These are phyloP conservation scores for Coemansia sp. DNA, from an alignment of 192 early-diverging fungal genomes.

Conservation along the genomic window DNA sequence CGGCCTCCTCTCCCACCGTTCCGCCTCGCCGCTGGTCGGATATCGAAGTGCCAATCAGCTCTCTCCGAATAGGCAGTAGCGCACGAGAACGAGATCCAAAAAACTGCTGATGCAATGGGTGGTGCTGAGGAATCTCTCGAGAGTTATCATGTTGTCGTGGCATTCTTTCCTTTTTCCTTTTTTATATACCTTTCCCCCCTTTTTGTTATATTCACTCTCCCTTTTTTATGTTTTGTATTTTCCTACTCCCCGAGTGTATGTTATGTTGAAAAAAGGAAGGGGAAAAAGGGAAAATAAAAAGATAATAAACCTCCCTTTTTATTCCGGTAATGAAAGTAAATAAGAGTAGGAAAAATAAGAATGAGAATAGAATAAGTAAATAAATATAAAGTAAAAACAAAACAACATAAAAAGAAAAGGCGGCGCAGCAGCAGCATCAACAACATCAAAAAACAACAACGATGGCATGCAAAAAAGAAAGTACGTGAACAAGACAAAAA, in stretches of 20 bases:
- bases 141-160: slow-evolving; percentile 4
- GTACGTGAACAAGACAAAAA: no score
- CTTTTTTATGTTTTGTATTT: background rate
- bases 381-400: no score
- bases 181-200: background rate
- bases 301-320: background rate
- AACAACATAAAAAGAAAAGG: no score
- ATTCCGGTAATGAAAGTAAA: no score
- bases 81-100: slow-evolving; percentile 22
- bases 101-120: slow-evolving; percentile 22
- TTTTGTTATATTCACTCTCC: background rate
- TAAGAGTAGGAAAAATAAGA: no score
- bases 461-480: no score
- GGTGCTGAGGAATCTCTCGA: slow-evolving; percentile 2
- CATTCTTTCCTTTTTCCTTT: background rate
- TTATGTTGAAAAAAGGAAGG: background rate
- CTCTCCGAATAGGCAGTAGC: slow-evolving; percentile 26
- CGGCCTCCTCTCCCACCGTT: background rate
- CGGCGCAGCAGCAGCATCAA: no score
- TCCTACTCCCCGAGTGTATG: background rate
- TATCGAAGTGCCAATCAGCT: slow-evolving; percentile 18
- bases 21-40: slow-evolving; percentile 3
- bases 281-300: no score
- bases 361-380: no score
- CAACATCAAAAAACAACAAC: no score